A percentile compares a stretch with the other conserved stretches of the same genome.
Conservation (phyloP, 2,329 filamentous ascomycete species). For the Calonectria naviculata region DNA sequence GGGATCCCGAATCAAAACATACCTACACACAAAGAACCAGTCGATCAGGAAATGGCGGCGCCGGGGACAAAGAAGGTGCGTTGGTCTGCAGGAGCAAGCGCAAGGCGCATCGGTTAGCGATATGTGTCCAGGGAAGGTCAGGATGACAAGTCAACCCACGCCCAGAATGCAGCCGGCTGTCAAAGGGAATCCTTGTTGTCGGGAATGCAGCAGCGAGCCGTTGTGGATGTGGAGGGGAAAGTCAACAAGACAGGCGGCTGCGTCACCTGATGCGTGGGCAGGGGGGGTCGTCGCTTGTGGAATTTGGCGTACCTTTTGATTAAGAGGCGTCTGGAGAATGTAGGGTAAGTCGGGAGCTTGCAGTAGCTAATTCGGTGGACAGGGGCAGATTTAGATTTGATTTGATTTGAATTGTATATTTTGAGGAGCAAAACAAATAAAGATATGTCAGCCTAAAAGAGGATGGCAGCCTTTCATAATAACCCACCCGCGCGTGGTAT, state of each 20-base stretch:
- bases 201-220: constrained; percentile 29
- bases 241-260: constrained; percentile 37
- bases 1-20: constrained; percentile 9
- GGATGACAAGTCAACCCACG: constrained; percentile 20
- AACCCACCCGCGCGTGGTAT: constrained; percentile 15
- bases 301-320: neutral
- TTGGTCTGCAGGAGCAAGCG: constrained; percentile 32
- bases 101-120: constrained; percentile 32
- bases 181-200: constrained; percentile 37
- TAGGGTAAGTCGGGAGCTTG: neutral
- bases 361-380: neutral
- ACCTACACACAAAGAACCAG: constrained; percentile 23
- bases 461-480: neutral
- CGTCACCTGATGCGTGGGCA: constrained; percentile 41
- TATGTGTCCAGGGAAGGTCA: constrained; percentile 26
- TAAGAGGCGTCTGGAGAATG: neutral
- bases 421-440: too few species aligned
- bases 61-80: constrained; percentile 36
- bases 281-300: neutral
- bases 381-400: neutral
- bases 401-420: neutral
- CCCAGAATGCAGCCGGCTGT: constrained; percentile 17
- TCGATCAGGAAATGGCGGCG: constrained; percentile 30
- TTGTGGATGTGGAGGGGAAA: constrained; percentile 38
- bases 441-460: too few species aligned